Base-by-base conservation (phyloP, 768 basidiomycete species). In the Pulveroboletus sp. region DNA sequence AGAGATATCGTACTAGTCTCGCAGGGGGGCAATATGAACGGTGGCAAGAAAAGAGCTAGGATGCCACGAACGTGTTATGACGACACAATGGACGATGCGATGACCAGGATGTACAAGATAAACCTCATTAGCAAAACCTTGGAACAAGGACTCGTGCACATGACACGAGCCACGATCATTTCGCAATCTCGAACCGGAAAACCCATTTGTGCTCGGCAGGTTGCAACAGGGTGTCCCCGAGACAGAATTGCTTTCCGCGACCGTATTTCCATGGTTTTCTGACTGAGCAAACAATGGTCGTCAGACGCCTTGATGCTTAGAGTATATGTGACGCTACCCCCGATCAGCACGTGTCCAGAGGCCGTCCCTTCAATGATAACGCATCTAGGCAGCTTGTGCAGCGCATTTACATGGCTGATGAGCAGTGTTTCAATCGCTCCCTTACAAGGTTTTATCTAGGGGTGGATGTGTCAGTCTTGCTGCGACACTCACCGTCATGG, bases 41-140 rank as follows among this genome's bases (percentile, higher is more conserved):
- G 15, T 91, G 86, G 85, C 75, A 79, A 42, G 89, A 91, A 66
- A 74, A 74, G 65, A 82, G 81, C 58, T 86, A 57, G 49, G 7
- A 31, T 42, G 26, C 39, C 36, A 28, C 51, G 28, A 39, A 12
- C 7, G n/a, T 45, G 26, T 8, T 32, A 41, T 42, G n/a, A 38
- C 8, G 26, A 28, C 31, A 59, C 21, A 47, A 40, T 28, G 39
- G 21, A 50, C 39, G 32, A 43, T 46, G 47, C 51, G 31, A 51
- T 36, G 15, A 42, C 32, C 39, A n/a, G 10, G 21, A 37, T 40
- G 36, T 39, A 41, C 40, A 33, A 46, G 7, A 39, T 45, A 47
- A 50, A 43, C 38, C 31, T 32, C 5, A 45, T 33, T 21, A 5
- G 26, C 41, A 35, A 53, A 38, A 44, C 28, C 14, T 6, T 28